phyloP scores from a whole-genome alignment of 805 yeast genomes.

The Starmerella tilneyi region DNA sequence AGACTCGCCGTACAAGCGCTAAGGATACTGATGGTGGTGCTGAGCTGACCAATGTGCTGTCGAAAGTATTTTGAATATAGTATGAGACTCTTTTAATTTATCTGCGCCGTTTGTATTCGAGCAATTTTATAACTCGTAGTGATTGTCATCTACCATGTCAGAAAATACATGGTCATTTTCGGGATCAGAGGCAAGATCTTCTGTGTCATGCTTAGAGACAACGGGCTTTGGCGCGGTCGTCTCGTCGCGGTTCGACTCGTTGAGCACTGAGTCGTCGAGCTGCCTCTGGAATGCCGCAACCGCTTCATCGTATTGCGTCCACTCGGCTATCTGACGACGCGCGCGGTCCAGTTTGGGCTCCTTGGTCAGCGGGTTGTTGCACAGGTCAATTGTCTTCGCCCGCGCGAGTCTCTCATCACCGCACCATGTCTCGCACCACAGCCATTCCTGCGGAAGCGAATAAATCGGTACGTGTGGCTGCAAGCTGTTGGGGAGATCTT shows the following conservation, averaged over 20 bases:
- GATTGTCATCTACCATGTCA: background rate
- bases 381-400: constrained; percentile 74
- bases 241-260: background rate
- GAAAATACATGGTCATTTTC: background rate
- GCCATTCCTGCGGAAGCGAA: constrained; percentile 73
- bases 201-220: background rate
- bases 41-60: constrained; percentile 23
- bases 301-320: constrained; percentile 56
- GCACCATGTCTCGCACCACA: constrained; percentile 95
- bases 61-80: constrained; percentile 21
- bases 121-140: background rate
- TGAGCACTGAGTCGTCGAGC: constrained; percentile 3
- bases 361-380: constrained; percentile 73
- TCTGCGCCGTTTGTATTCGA: no score
- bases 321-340: constrained; percentile 64
- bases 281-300: constrained; percentile 30
- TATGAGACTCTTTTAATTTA: background rate
- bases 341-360: constrained; percentile 73
- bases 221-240: background rate
- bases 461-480: constrained; percentile 58
- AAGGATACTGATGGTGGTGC: background rate
- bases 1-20: background rate
- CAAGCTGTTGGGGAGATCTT: constrained; percentile 83
- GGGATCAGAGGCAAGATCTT: background rate
- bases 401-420: constrained; percentile 46